A percentile compares a stretch with the other conserved stretches of the same genome.
phyloP scores from a whole-genome alignment of 2,329 filamentous ascomycete species.

The Pochonia chlamydosporia region DNA sequence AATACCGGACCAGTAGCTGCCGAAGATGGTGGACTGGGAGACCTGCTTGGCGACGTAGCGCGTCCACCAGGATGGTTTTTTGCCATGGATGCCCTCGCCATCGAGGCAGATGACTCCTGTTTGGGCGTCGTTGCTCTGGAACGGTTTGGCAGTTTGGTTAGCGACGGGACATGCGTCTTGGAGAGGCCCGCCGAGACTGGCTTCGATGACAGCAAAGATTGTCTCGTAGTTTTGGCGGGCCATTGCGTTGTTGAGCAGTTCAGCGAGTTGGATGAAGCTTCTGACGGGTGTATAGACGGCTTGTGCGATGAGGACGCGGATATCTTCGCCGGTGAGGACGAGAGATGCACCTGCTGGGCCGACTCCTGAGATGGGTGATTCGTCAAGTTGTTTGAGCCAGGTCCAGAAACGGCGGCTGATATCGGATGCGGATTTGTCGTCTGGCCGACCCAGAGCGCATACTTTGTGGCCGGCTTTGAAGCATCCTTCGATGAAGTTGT shows the following conservation, averaged over 20 bases:
- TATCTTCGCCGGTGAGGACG: conserved; percentile 25
- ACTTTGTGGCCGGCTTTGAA: conserved; percentile 18
- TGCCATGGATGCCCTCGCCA: conserved; percentile 19
- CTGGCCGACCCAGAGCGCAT: conserved; percentile 21
- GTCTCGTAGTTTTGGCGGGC: conserved; percentile 11
- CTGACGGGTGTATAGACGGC: conserved; percentile 25
- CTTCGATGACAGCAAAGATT: not conserved
- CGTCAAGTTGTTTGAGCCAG: conserved; percentile 17
- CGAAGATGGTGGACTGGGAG: conserved; percentile 23
- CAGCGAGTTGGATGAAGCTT: conserved; percentile 10
- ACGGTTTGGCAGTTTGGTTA: not conserved
- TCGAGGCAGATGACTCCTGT: conserved; percentile 29
- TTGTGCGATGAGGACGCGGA: conserved; percentile 19
- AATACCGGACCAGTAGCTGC: conserved; percentile 26
- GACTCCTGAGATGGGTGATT: conserved; percentile 13
- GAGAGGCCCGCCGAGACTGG: conserved; percentile 13
- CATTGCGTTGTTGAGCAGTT: conserved; percentile 13
- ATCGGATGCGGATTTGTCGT: conserved; percentile 20
- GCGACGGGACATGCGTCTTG: conserved; percentile 14
- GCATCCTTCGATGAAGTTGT: conserved; percentile 29
- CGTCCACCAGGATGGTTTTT: conserved; percentile 19
- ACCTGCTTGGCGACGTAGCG: conserved; percentile 22
- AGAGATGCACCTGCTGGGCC: conserved; percentile 13
- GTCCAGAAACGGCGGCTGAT: conserved; percentile 20
- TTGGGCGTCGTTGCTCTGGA: conserved; percentile 16